Percentiles rank a stretch among this genome's conserved stretches.
These are phyloP conservation scores for Scutellaria minor DNA, from an alignment of 257 asterid genomes.

Conservation along the genomic window DNA sequence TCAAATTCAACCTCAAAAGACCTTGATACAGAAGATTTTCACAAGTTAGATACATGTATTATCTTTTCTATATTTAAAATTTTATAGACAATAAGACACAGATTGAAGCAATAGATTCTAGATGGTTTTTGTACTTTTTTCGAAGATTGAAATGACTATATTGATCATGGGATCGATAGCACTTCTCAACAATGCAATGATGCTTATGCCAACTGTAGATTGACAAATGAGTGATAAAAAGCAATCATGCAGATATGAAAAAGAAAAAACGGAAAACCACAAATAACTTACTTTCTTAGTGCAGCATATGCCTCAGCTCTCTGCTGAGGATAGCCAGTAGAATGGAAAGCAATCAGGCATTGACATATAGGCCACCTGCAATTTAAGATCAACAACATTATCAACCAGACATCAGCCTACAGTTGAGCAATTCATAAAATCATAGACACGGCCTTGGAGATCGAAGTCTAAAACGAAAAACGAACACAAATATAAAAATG, in stretches of 20 bases:
- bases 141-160: conserved; percentile 7
- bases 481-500: conserved; percentile 13
- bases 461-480: background rate
- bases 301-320: conserved; percentile 96
- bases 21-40: background rate
- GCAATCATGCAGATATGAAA: background rate
- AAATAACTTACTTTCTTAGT: conserved; percentile 73
- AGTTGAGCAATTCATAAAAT: conserved; percentile 3
- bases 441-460: background rate
- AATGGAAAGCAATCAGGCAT: conserved; percentile 88
- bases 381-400: conserved; percentile 24
- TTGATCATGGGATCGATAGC: conserved; percentile 2
- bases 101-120: background rate
- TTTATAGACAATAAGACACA: conserved; percentile 16
- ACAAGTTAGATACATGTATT: background rate
- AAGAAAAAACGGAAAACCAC: conserved; percentile 5
- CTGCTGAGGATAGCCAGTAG: conserved; percentile 84
- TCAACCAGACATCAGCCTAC: conserved; percentile 21
- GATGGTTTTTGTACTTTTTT: background rate
- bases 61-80: background rate
- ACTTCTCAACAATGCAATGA: background rate
- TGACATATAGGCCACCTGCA: conserved; percentile 97
- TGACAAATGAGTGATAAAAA: conserved; percentile 15
- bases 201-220: conserved; percentile 20
- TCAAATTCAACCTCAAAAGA: conserved; percentile 8